phyloP scores from a whole-genome alignment of 305 asterid genomes.

The Coffea humblotiana region DNA sequence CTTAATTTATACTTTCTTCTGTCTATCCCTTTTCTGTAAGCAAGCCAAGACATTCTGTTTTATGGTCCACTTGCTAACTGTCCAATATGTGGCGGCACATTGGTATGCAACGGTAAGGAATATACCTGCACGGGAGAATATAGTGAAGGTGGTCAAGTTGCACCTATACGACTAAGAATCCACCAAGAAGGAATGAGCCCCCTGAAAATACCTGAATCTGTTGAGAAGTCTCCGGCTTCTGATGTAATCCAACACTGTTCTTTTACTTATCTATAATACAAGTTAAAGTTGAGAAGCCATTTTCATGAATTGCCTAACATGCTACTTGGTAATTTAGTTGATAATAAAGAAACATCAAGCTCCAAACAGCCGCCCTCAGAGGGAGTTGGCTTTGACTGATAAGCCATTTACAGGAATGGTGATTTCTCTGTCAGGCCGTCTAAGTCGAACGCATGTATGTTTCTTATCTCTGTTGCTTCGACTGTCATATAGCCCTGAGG shows the following conservation, averaged over 20 bases:
- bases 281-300: not conserved
- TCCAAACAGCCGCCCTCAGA: slow-evolving; percentile 33
- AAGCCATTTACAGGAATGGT: slow-evolving; percentile 67
- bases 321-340: slow-evolving; percentile 39
- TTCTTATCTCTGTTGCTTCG: not conserved
- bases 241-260: slow-evolving; percentile 35
- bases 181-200: slow-evolving; percentile 62
- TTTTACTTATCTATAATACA: not conserved
- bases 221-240: slow-evolving; percentile 40
- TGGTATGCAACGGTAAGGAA: slow-evolving; percentile 30
- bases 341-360: slow-evolving; percentile 50
- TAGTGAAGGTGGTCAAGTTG: slow-evolving; percentile 81
- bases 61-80: slow-evolving; percentile 64
- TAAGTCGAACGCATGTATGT: slow-evolving; percentile 61
- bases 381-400: slow-evolving; percentile 19
- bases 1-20: not conserved
- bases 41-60: slow-evolving; percentile 83
- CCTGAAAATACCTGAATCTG: slow-evolving; percentile 56
- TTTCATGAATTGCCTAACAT: not conserved
- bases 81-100: slow-evolving; percentile 48
- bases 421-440: slow-evolving; percentile 75
- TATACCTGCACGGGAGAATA: slow-evolving; percentile 59
- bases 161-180: slow-evolving; percentile 46
- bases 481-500: not conserved
- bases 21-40: not conserved